Evolutionary conservation across 371 early-diverging fungal genomes (phyloP).

Genomic region (Haplosporangium sp.): DNA sequence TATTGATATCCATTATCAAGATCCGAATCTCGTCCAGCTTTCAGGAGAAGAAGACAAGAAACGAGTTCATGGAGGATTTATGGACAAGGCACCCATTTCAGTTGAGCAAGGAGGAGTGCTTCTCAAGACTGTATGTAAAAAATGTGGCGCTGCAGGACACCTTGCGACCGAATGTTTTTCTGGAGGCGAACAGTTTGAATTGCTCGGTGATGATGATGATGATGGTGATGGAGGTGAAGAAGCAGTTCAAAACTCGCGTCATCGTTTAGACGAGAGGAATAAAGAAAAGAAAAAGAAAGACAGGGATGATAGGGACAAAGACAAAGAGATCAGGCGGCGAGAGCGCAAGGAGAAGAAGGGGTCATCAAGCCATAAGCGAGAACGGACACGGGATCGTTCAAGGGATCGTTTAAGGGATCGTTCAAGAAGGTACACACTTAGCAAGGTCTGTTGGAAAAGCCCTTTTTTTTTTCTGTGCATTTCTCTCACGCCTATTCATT

Average conservation of each 20-base stretch:
- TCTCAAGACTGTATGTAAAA: slow-evolving; percentile 44
- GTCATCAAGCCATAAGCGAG: slow-evolving; percentile 19
- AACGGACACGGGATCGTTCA: slow-evolving; percentile 31
- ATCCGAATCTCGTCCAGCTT: slow-evolving; percentile 45
- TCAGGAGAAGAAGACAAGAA: slow-evolving; percentile 36
- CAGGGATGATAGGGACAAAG: slow-evolving; percentile 4
- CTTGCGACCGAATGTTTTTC: slow-evolving; percentile 49
- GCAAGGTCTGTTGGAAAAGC: neutral
- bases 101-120: slow-evolving; percentile 50
- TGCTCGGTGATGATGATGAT: slow-evolving; percentile 40
- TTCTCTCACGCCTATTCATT: neutral
- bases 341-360: slow-evolving; percentile 16
- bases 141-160: slow-evolving; percentile 49
- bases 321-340: slow-evolving; percentile 4
- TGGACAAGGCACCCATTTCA: slow-evolving; percentile 44
- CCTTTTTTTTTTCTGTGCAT: neutral
- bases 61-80: slow-evolving; percentile 32
- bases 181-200: slow-evolving; percentile 42
- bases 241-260: neutral
- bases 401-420: too few relatives aligned
- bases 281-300: slow-evolving; percentile 13
- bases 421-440: slow-evolving; percentile 31
- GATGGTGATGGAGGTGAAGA: slow-evolving; percentile 12
- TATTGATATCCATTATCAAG: neutral
- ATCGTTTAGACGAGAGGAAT: neutral